Base-by-base conservation (phyloP, 2,329 filamentous ascomycete genomes). In the Alternaria sp. region DNA sequence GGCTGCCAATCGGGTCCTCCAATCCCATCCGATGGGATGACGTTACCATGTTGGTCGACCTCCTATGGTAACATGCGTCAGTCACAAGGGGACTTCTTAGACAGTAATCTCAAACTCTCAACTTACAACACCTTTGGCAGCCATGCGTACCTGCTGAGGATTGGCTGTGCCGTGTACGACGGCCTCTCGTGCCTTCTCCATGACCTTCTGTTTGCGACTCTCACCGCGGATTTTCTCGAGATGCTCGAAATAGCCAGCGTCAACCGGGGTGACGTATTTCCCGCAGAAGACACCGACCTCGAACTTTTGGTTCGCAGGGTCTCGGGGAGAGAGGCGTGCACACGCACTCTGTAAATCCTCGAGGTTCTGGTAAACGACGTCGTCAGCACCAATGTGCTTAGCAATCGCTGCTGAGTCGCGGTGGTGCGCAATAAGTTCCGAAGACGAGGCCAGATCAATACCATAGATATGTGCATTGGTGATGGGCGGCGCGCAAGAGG, bases 201-300 rank as follows among this genome's bases (percentile, higher is more conserved):
- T 78, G 17, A 87, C 83, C 77, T 90, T 90, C 63, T 86, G 75
- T 77, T 90, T 90, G 62, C 84, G 82, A 62, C 86, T 89, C 76
- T 91, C 88, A 45, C 89, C 90, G 52, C 91, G 84, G 17, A 93
- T 79, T 58, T 84, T 81, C 77, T 91, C 89, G 5, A 96, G 82
- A 70, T 92, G 91, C 65, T 91, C 87, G 67, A 97, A 95, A 79
- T 97, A 97, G 36, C 85, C 88, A 6, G 88, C 84, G 1, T 89
- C 86, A 2, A 97, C 90, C 0, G 87, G 87, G 0, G 94, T 97
- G 61, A 91, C 84, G 77, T 97, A 97, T 63, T 88, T 87, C 44
- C 94, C 94, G 72, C 88, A 92, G 80, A 98, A 97, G 8, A 97
- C 93, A 53, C 94, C 93, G 2, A 96, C 88, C 74, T 98, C 94